Percentiles rank a stretch among this genome's conserved stretches.
phyloP scores from a whole-genome alignment of 2,329 filamentous ascomycete genomes.

The Penicillium oxalicum region DNA sequence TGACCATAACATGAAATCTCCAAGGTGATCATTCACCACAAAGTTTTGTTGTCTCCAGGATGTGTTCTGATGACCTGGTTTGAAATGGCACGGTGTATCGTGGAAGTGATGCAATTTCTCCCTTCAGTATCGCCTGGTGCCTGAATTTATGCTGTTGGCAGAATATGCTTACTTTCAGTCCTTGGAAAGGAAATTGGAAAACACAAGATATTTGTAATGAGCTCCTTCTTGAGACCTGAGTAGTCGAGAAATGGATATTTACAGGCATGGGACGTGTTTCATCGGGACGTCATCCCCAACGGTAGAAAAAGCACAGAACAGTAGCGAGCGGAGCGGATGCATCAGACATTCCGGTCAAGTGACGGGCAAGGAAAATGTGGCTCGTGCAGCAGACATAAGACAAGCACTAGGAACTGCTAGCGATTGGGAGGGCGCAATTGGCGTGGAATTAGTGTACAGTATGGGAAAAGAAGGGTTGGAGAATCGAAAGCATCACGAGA shows the following conservation, averaged over 20 bases:
- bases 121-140: too few species aligned
- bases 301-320: constrained; percentile 7
- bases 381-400: constrained; percentile 13
- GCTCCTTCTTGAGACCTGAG: constrained; percentile 3
- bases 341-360: constrained; percentile 21
- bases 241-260: constrained; percentile 20
- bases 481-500: constrained; percentile 38
- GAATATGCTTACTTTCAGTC: too few species aligned
- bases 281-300: constrained; percentile 16
- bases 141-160: too few species aligned
- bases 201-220: neutral
- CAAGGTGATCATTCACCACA: too few species aligned
- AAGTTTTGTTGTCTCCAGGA: too few species aligned
- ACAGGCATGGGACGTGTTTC: constrained; percentile 9
- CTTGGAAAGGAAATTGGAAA: too few species aligned
- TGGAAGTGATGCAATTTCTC: too few species aligned
- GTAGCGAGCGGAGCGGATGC: constrained; percentile 8
- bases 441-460: constrained; percentile 32
- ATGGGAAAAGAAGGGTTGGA: constrained; percentile 10
- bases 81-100: too few species aligned
- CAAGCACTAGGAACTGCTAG: constrained; percentile 18
- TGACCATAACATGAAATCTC: too few species aligned
- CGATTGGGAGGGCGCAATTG: constrained; percentile 11
- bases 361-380: constrained; percentile 13
- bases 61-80: too few species aligned